phyloP scores from a whole-genome alignment of 139 green algal genomes.

The Cymbomonas tetramitiformis region DNA sequence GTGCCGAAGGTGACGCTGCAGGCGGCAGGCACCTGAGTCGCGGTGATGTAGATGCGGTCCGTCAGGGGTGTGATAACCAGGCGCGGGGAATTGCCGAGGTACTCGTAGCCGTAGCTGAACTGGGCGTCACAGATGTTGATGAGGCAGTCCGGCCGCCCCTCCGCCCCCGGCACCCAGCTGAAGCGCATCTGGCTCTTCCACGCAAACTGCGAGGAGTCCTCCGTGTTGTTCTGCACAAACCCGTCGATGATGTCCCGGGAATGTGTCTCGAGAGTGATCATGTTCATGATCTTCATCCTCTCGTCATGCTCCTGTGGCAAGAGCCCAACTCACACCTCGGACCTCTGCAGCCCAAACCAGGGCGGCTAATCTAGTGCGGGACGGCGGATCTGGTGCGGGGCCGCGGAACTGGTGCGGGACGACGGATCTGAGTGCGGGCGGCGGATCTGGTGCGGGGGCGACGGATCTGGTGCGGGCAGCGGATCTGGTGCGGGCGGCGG shows the following conservation, averaged over 20 bases:
- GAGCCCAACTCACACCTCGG: too few relatives aligned
- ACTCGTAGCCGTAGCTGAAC: slow-evolving; percentile 70
- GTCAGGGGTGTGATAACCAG: slow-evolving; percentile 69
- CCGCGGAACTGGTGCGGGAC: too few relatives aligned
- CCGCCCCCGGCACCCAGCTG: slow-evolving; percentile 52
- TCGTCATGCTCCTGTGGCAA: too few relatives aligned
- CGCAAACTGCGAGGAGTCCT: slow-evolving; percentile 48
- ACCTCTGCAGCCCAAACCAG: too few relatives aligned
- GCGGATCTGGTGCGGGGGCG: too few relatives aligned
- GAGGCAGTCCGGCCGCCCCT: slow-evolving; percentile 45
- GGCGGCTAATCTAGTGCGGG: too few relatives aligned
- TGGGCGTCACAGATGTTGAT: slow-evolving; percentile 60
- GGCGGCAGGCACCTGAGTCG: slow-evolving; percentile 56
- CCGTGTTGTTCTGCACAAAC: slow-evolving; percentile 30
- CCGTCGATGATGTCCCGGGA: slow-evolving; percentile 48
- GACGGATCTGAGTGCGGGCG: too few relatives aligned
- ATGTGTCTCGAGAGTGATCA: slow-evolving; percentile 75
- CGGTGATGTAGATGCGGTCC: slow-evolving; percentile 72
- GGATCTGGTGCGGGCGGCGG: too few relatives aligned
- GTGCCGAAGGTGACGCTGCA: slow-evolving; percentile 57
- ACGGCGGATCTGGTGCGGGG: too few relatives aligned
- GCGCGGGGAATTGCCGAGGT: slow-evolving; percentile 57
- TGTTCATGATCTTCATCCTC: slow-evolving; percentile 61
- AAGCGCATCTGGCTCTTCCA: slow-evolving; percentile 59
- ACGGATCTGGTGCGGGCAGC: too few relatives aligned